Base-by-base conservation (phyloP, 768 basidiomycete species). In the Vararia minispora region DNA sequence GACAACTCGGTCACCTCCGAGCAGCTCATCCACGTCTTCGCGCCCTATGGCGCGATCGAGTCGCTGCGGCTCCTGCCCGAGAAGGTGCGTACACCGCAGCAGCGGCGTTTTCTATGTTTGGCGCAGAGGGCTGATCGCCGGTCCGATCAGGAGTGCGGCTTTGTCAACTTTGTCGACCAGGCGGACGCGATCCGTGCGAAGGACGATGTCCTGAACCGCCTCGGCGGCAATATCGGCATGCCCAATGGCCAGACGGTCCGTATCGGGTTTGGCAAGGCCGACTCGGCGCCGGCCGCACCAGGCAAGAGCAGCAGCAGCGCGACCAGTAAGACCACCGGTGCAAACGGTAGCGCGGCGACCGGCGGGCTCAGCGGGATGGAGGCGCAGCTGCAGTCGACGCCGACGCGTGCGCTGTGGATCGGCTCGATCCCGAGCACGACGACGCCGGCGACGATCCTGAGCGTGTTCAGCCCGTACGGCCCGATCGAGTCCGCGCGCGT, bases 121-220 rank as follows among this genome's bases (percentile, higher is more conserved):
- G n/a, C n/a, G n/a, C n/a, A n/a, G n/a, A n/a, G n/a, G n/a, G 41
- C 35, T 46, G 16, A 38, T 8, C n/a, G 33, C 6, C 14, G 21
- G 23, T 35, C 41, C 26, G n/a, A n/a, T n/a, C 43, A 97, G 92
- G 91, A 95, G 58, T 99, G 95, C 55, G 95, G 94, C 7, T 99
- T 99, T 56, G 94, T 99, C 55, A 99, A 99, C 57, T 99, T 95
- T 56, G 88, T 95, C 31, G 91, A 95, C 47, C 84, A 87, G 56
- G 71, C 77, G 1, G 94, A 98, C 58, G 94, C 94, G n/a, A 80
- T 98, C 47, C 79, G 89, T 41, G 95, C 95, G 10, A 94, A 95
- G 55, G 95, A 99, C 20, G 95, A 99, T 59, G 92, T 99, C 28
- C 69, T 95, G 38, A 97, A 94, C 58, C 79, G 94, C 17, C 73